Evolutionary conservation across 2,329 filamentous ascomycete species (phyloP).

Genomic region (Pestalotiopsis sp.): DNA sequence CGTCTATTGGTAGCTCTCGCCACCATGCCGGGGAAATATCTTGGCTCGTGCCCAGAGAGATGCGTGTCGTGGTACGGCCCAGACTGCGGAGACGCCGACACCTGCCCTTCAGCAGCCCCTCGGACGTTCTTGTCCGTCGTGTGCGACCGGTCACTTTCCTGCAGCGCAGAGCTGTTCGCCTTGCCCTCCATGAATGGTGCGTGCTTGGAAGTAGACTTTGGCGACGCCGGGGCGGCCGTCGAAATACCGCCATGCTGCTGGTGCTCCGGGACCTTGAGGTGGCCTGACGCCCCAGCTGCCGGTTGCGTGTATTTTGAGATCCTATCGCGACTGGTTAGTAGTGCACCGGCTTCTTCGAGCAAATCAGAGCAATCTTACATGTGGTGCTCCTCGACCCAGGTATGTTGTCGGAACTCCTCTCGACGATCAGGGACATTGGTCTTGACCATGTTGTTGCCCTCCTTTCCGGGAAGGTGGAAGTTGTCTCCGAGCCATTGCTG

Average conservation of each 20-base stretch:
- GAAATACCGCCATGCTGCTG: conserved; percentile 21
- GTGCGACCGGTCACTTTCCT: conserved; percentile 17
- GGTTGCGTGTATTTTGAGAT: conserved; percentile 29
- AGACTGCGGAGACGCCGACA: conserved; percentile 21
- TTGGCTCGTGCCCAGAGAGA: conserved; percentile 63
- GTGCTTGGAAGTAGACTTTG: conserved; percentile 33
- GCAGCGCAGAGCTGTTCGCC: conserved; percentile 16
- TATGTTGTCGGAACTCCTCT: conserved; percentile 87
- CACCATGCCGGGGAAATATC: conserved; percentile 73
- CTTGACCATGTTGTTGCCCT: conserved; percentile 91
- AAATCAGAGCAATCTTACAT: conserved; percentile 62
- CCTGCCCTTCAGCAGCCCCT: conserved; percentile 22
- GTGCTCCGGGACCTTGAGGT: conserved; percentile 25
- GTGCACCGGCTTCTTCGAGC: not conserved
- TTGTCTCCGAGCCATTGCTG: conserved; percentile 85
- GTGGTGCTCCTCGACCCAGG: conserved; percentile 77
- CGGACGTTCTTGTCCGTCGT: conserved; percentile 28
- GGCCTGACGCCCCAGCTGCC: conserved; percentile 21
- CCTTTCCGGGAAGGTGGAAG: conserved; percentile 76
- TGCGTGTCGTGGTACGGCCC: conserved; percentile 44
- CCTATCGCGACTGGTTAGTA: conserved; percentile 15
- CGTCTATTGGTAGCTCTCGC: conserved; percentile 47
- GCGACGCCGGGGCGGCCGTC: conserved; percentile 24
- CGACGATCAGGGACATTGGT: conserved; percentile 95
- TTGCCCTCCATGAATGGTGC: conserved; percentile 29